Percentiles rank a stretch among this genome's conserved stretches.
These are phyloP conservation scores for Blastobotrys muscicola DNA, from an alignment of 805 yeast species.

Conservation along the genomic window DNA sequence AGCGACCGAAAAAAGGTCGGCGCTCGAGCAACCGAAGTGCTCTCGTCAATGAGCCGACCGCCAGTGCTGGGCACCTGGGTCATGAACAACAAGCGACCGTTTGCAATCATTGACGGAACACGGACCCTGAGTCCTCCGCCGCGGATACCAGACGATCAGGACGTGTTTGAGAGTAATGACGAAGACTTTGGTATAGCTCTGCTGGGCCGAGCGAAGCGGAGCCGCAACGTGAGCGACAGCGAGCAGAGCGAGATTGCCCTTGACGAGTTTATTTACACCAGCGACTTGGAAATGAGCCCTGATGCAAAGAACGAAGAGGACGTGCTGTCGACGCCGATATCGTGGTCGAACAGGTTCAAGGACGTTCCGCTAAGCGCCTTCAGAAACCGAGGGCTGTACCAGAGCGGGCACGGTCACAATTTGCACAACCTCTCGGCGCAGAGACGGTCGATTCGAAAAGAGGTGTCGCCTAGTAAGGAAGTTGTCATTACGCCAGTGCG, in stretches of 20 bases:
- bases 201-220: conserved; percentile 3
- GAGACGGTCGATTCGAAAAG: conserved; percentile 11
- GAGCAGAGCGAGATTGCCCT: conserved; percentile 40
- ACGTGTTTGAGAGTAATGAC: conserved; percentile 1
- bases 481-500: conserved; percentile 25
- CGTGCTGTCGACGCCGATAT: conserved; percentile 16
- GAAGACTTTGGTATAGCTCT: conserved; percentile 3
- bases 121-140: conserved; percentile 57
- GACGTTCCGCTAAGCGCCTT: conserved; percentile 79
- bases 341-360: not conserved
- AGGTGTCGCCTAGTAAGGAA: conserved; percentile 13
- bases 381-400: conserved; percentile 57
- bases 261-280: conserved; percentile 80
- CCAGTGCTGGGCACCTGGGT: conserved; percentile 92
- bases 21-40: conserved; percentile 79
- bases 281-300: conserved; percentile 56
- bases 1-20: conserved; percentile 53
- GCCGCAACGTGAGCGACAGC: conserved; percentile 24
- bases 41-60: conserved; percentile 84
- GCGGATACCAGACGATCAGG: conserved; percentile 8
- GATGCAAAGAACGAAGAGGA: conserved; percentile 30
- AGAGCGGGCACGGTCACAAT: conserved; percentile 9
- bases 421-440: conserved; percentile 10
- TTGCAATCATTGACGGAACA: conserved; percentile 94
- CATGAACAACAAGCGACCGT: conserved; percentile 65